These are phyloP conservation scores for Hericium alpestre DNA, from an alignment of 768 basidiomycete genomes.

Conservation along the genomic window DNA sequence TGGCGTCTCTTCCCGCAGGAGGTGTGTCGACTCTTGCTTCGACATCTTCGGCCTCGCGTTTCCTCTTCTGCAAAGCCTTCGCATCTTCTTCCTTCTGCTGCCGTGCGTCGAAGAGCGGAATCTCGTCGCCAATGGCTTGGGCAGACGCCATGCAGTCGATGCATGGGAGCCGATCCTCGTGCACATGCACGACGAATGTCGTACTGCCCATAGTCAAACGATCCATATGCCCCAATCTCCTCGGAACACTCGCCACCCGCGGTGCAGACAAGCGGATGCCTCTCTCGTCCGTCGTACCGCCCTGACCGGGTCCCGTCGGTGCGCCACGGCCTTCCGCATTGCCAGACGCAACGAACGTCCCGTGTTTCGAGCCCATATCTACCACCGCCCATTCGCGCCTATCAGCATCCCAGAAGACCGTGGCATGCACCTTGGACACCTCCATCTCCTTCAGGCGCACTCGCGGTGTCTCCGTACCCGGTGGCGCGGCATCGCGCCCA, in stretches of 20 bases:
- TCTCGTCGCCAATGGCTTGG: constrained; percentile 30
- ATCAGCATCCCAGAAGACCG: constrained; percentile 55
- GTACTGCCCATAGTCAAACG: constrained; percentile 59
- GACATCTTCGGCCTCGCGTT: constrained; percentile 15
- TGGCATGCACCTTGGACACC: constrained; percentile 75
- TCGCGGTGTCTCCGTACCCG: constrained; percentile 43
- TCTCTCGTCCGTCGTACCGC: not conserved
- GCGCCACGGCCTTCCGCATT: constrained; percentile 9
- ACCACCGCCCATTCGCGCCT: constrained; percentile 61
- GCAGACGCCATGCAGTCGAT: constrained; percentile 43
- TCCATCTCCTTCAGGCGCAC: constrained; percentile 77
- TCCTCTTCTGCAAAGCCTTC: constrained; percentile 12
- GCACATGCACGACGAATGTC: constrained; percentile 60
- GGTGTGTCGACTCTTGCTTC: not conserved
- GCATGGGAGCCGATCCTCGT: constrained; percentile 52
- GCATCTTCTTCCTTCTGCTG: not conserved
- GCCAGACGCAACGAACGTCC: constrained; percentile 46
- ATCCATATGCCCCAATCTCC: constrained; percentile 53
- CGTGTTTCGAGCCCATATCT: constrained; percentile 81
- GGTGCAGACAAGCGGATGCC: constrained; percentile 40
- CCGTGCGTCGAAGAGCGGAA: constrained; percentile 42
- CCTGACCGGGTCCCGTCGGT: not conserved
- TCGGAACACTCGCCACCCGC: constrained; percentile 60
- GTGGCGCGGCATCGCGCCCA: constrained; percentile 54
- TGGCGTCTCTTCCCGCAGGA: constrained; percentile 33